These are phyloP conservation scores for Trichoderma sp. DNA, from an alignment of 2,329 filamentous ascomycete species.

Conservation along the genomic window DNA sequence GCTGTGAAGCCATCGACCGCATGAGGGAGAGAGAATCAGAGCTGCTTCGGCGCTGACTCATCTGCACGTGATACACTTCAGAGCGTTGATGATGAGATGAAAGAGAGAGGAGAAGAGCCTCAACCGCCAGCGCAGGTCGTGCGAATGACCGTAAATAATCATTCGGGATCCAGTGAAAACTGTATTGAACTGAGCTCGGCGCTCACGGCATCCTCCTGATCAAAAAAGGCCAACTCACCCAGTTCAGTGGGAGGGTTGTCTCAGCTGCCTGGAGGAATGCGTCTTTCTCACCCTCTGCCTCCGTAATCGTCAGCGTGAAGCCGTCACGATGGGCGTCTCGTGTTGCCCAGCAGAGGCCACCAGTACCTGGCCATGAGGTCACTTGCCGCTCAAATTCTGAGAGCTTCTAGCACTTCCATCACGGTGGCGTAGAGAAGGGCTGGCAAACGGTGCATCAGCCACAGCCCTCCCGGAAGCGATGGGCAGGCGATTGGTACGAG, in stretches of 20 bases:
- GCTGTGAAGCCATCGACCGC: not conserved
- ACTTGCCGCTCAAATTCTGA: slow-evolving; percentile 14
- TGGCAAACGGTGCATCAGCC: slow-evolving; percentile 2
- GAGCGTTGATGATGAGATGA: not conserved
- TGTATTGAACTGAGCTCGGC: not conserved
- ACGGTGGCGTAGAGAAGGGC: not conserved
- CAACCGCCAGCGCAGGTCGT: not conserved
- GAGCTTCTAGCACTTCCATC: not conserved
- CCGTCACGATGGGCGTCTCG: not conserved
- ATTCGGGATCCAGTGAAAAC: not conserved
- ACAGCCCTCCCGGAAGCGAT: not conserved
- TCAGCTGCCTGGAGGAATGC: slow-evolving; percentile 11
- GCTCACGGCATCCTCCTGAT: not conserved
- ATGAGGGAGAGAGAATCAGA: not conserved
- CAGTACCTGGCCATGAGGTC: slow-evolving; percentile 10
- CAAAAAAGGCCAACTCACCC: not conserved
- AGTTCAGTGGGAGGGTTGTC: not conserved
- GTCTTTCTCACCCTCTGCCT: not conserved
- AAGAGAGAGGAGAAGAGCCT: not conserved
- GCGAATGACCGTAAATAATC: slow-evolving; percentile 12
- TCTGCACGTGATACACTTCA: not conserved
- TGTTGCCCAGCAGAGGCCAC: not conserved
- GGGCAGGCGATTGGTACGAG: not conserved
- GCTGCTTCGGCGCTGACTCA: not conserved
- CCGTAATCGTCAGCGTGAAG: not conserved